Evolutionary conservation across 257 asterid species (phyloP).

Genomic region (Sherardia arvensis): DNA sequence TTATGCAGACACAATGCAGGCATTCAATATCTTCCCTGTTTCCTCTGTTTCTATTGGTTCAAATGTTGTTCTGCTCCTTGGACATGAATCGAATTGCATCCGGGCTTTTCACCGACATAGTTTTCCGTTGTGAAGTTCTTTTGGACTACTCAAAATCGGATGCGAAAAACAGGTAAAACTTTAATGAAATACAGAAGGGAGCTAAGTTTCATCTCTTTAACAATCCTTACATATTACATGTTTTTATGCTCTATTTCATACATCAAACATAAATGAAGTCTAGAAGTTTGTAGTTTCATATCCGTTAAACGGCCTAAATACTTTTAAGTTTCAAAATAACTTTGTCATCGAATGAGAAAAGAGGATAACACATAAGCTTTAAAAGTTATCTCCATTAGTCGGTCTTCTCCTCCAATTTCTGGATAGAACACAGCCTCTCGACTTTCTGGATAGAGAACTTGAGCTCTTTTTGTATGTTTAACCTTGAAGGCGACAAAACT

Average conservation of each 20-base stretch:
- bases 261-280: background rate
- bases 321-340: background rate
- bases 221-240: background rate
- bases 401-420: background rate
- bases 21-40: background rate
- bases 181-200: background rate
- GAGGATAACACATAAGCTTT: slow-evolving; percentile 1
- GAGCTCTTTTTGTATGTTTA: slow-evolving; percentile 88
- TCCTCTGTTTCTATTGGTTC: background rate
- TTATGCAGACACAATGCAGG: background rate
- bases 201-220: background rate
- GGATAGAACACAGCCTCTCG: slow-evolving; percentile 26
- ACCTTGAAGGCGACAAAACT: slow-evolving; percentile 86
- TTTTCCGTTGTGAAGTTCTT: background rate
- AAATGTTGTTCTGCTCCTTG: background rate
- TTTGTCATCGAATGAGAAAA: background rate
- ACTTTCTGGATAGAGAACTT: slow-evolving; percentile 71
- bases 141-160: background rate
- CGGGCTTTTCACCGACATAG: background rate
- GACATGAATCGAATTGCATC: background rate
- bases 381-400: background rate
- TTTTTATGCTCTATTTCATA: background rate
- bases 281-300: background rate
- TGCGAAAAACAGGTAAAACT: background rate
- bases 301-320: background rate